Evolutionary conservation across 352 stramenopile species (phyloP), one percentile per base, ranked within the genome.

Genomic region (Ophiocytium majus): DNA sequence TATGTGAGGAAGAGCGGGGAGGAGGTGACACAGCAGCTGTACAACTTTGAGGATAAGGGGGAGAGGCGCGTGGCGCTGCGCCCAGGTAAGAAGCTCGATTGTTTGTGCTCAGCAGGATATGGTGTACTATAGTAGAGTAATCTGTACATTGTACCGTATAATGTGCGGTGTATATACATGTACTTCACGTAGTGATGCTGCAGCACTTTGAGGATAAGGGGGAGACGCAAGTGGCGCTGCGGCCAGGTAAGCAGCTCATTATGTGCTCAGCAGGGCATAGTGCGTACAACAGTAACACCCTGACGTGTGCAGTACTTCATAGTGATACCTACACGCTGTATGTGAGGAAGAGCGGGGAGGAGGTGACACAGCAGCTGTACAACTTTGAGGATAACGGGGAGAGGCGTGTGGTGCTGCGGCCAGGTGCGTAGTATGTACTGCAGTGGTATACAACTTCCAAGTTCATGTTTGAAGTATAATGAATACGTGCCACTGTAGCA

Each of bases 341-440:
- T 87, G 93, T 92, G 17, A 91, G 93, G 37, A 96, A 96, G 88
- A 93, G 92, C 0, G 93, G 93, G 9, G 93, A 96, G 89, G 93
- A 96, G 90, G 92, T 96, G 0, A 95, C 93, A 23, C 89, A 94
- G 85, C 93, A 96, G 88, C 86, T 96, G 0, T 96, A 95, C 89
- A 94, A 94, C 87, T 96, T 96, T 87, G 88, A 93, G 66, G 85
- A 88, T 81, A 88, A 88, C 75, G 85, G 85, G 9, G 85, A 85
- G 0, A 75, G 85, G 37, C 76, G 85, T 57, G 85, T 88, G 81
- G 75, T 33, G 31, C 75, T 81, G 31, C 75, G 75, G 32, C 75
- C 75, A 43, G 75, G 75, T 81, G 17, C 49, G 31, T n/a, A n/a
- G n/a, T n/a, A n/a, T n/a, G n/a, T n/a, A n/a, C n/a, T n/a, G n/a